Percentiles rank a stretch among this genome's conserved stretches.
Evolutionary conservation across 169 alveolate species (phyloP).

Genomic region (Plasmodium fragile): DNA sequence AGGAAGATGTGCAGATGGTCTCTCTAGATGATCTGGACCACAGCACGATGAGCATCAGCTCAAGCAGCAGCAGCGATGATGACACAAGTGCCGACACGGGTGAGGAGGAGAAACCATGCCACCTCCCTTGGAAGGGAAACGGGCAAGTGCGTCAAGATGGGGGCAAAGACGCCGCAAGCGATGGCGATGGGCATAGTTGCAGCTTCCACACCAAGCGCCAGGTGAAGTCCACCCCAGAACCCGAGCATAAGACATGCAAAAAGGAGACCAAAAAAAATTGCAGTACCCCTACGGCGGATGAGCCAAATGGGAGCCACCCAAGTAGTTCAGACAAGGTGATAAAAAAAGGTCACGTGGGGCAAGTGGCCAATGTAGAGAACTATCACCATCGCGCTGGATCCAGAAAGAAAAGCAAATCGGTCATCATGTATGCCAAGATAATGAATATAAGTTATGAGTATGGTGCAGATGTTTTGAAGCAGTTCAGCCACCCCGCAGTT

Average conservation of each 20-base stretch:
- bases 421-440: conserved; percentile 27
- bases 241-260: not conserved
- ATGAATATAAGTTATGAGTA: conserved; percentile 23
- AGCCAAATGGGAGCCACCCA: not conserved
- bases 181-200: not conserved
- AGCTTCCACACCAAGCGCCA: not conserved
- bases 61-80: not conserved
- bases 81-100: not conserved
- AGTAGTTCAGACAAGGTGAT: not conserved
- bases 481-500: conserved; percentile 26
- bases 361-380: not conserved
- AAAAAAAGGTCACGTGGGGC: not conserved
- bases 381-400: not conserved
- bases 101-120: not conserved
- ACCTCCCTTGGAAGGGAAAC: not conserved
- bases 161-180: too few relatives aligned
- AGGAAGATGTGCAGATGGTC: conserved; percentile 1
- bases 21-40: conserved; percentile 13
- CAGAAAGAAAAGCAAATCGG: not conserved
- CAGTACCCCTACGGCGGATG: not conserved
- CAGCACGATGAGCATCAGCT: not conserved
- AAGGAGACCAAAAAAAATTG: not conserved
- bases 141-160: not conserved
- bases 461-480: conserved; percentile 19
- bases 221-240: not conserved